A percentile compares a stretch with the other conserved stretches of the same genome.
Evolutionary conservation across 2,329 filamentous ascomycete genomes (phyloP).

Genomic region (Fusarium pininemorale): DNA sequence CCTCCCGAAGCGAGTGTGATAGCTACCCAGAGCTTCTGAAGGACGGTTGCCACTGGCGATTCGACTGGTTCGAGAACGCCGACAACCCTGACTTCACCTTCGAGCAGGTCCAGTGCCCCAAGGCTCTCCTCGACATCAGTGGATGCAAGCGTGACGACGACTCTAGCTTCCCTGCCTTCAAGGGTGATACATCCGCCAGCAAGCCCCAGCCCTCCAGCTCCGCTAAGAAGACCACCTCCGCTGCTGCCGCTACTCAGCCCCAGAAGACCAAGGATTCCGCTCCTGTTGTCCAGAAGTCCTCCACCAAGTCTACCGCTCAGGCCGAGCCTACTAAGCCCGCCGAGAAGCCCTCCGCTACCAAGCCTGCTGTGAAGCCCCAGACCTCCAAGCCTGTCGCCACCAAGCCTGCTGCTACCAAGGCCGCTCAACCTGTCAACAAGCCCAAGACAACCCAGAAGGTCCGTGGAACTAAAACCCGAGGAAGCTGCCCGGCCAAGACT

Average conservation of each 20-base stretch:
- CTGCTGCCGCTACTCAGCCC: conserved; percentile 1
- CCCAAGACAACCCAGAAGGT: conserved; percentile 19
- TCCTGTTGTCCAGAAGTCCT: conserved; percentile 22
- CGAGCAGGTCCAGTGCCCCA: conserved; percentile 64
- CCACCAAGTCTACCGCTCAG: conserved; percentile 9
- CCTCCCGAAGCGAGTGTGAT: conserved; percentile 60
- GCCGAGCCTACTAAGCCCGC: conserved; percentile 7
- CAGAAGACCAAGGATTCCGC: conserved; percentile 15
- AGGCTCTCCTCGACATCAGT: conserved; percentile 54
- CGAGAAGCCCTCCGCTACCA: background rate
- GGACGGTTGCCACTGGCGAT: conserved; percentile 69
- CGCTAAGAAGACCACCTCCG: background rate
- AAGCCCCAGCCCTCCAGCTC: conserved; percentile 13
- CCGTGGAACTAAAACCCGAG: conserved; percentile 18
- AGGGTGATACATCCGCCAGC: conserved; percentile 13
- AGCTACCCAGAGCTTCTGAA: conserved; percentile 63
- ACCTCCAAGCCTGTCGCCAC: background rate
- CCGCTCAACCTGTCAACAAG: conserved; percentile 2
- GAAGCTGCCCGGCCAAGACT: conserved; percentile 26
- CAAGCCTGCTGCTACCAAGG: conserved; percentile 8
- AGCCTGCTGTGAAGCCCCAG: background rate
- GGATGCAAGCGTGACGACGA: conserved; percentile 49
- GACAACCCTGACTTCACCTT: conserved; percentile 67
- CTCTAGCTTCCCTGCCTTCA: conserved; percentile 40
- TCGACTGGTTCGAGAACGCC: conserved; percentile 69